Percentiles rank a stretch among this genome's conserved stretches.
phyloP scores from a whole-genome alignment of 2,329 filamentous ascomycete species.

The Podosphaera fusca region DNA sequence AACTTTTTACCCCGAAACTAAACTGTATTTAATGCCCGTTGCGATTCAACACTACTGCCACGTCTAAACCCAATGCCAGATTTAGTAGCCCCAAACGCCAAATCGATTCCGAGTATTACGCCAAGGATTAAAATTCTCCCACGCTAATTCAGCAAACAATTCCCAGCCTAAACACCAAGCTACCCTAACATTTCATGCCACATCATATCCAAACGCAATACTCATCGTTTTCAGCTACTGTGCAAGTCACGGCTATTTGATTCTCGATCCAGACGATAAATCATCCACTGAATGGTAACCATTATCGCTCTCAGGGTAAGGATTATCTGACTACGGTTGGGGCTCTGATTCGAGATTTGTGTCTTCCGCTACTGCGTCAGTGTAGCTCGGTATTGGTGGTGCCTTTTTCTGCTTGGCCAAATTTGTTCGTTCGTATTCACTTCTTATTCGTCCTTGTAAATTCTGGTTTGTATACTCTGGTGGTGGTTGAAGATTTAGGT shows the following conservation, averaged over 20 bases:
- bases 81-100: slow-evolving; percentile 3
- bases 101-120: neutral
- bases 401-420: slow-evolving; percentile 20
- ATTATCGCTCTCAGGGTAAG: slow-evolving; percentile 1
- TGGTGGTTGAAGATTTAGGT: slow-evolving; percentile 35
- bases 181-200: neutral
- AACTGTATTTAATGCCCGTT: neutral
- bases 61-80: slow-evolving; percentile 1
- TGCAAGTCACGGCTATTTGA: neutral
- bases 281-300: neutral
- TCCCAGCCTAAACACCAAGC: neutral
- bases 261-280: slow-evolving; percentile 4
- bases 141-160: slow-evolving; percentile 2
- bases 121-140: neutral
- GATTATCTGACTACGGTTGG: slow-evolving; percentile 5
- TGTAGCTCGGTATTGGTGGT: slow-evolving; percentile 17
- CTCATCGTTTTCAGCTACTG: neutral
- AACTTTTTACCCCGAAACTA: neutral
- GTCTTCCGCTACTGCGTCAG: slow-evolving; percentile 14
- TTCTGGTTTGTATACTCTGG: slow-evolving; percentile 48
- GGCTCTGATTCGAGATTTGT: slow-evolving; percentile 5
- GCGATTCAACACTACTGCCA: neutral
- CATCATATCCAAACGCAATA: neutral
- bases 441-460: slow-evolving; percentile 31
- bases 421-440: slow-evolving; percentile 30